These are phyloP conservation scores for Suillus americanus DNA, from an alignment of 768 basidiomycete species.

Conservation along the genomic window DNA sequence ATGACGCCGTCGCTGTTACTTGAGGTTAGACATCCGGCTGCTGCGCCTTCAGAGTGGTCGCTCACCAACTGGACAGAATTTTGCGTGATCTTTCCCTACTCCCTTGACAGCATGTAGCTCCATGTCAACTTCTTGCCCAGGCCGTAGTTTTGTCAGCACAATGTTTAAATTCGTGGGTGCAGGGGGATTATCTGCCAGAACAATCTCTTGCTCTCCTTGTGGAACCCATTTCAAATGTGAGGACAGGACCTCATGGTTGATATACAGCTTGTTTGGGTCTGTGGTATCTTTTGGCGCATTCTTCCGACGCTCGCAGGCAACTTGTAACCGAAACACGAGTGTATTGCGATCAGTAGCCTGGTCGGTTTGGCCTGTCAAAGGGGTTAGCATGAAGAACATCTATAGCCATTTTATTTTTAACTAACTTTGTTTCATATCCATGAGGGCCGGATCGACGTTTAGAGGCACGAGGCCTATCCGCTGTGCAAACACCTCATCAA, in stretches of 20 bases:
- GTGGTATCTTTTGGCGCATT: conserved; percentile 51
- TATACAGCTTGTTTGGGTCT: conserved; percentile 65
- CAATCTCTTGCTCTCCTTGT: conserved; percentile 73
- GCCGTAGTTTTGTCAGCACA: conserved; percentile 87
- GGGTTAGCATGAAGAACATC: not conserved
- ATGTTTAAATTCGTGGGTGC: conserved; percentile 77
- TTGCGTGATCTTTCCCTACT: conserved; percentile 92
- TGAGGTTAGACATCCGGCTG: not conserved
- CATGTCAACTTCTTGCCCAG: conserved; percentile 84
- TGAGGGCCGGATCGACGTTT: conserved; percentile 74
- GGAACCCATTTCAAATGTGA: conserved; percentile 74
- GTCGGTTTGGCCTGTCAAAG: conserved; percentile 40
- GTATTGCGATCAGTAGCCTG: conserved; percentile 87
- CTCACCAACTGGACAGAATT: conserved; percentile 92
- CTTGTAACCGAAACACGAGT: conserved; percentile 77
- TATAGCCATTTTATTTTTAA: not conserved
- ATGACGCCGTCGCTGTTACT: conserved; percentile 84
- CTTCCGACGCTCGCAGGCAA: conserved; percentile 63
- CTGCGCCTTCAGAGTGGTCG: conserved; percentile 5
- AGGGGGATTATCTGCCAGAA: conserved; percentile 55
- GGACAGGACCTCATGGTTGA: conserved; percentile 67
- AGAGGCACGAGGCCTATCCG: conserved; percentile 92
- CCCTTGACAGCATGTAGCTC: conserved; percentile 92
- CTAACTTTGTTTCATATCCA: conserved; percentile 55
- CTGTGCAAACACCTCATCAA: conserved; percentile 91